A percentile compares a stretch with the other conserved stretches of the same genome.
phyloP scores from a whole-genome alignment of 208 protist genomes.

The Trypanosoma cruzi region DNA sequence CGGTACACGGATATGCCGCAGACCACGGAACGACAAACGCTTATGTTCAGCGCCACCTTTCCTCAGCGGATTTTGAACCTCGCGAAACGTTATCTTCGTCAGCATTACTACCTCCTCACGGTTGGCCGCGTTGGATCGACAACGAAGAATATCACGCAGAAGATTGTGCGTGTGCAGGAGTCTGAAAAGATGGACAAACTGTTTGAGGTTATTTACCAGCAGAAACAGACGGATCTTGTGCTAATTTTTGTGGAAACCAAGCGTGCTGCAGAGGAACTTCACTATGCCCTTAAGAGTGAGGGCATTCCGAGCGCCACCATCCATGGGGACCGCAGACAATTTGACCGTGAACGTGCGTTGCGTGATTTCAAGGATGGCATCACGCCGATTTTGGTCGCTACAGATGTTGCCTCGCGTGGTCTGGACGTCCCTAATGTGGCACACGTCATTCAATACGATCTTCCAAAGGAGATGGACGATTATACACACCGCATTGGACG shows the following conservation, averaged over 20 bases:
- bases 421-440: constrained; percentile 97
- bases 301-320: constrained; percentile 93
- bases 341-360: constrained; percentile 87
- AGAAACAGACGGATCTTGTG: constrained; percentile 81
- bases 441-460: constrained; percentile 98
- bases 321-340: constrained; percentile 94
- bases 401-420: constrained; percentile 98
- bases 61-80: constrained; percentile 97
- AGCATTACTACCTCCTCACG: constrained; percentile 96
- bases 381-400: constrained; percentile 95
- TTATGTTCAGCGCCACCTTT: constrained; percentile 99
- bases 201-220: constrained; percentile 73
- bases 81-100: constrained; percentile 95
- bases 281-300: constrained; percentile 72
- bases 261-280: constrained; percentile 92
- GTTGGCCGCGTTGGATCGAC: constrained; percentile 98
- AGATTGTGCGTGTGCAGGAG: constrained; percentile 72
- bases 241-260: constrained; percentile 99
- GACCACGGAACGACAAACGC: constrained; percentile 96
- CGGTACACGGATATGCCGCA: constrained; percentile 92
- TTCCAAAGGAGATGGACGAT: constrained; percentile 97
- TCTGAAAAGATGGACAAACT: constrained; percentile 75
- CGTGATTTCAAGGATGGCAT: constrained; percentile 87
- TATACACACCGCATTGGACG: constrained; percentile 99
- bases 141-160: constrained; percentile 96